phyloP scores from a whole-genome alignment of 176 grass and related monocot genomes.

The Alopecurus myosuroides region DNA sequence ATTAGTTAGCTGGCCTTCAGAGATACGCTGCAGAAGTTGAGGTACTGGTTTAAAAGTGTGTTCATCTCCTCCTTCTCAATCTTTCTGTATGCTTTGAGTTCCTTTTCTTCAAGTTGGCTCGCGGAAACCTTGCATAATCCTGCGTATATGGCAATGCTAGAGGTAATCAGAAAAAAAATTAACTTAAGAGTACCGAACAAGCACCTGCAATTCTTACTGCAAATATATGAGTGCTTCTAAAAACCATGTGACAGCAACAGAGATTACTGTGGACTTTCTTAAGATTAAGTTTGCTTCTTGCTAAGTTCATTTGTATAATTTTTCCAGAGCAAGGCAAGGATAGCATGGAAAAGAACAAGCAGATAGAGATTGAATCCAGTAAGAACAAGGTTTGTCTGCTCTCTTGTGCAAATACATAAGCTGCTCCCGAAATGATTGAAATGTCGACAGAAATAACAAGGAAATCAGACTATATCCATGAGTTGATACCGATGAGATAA shows the following conservation, averaged over 20 bases:
- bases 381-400: not conserved
- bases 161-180: no score
- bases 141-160: not conserved
- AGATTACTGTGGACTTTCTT: no score
- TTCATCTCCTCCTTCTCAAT: slow-evolving; percentile 50
- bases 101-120: slow-evolving; percentile 42
- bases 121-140: slow-evolving; percentile 38
- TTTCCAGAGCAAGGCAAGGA: no score
- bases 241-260: no score
- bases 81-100: slow-evolving; percentile 40
- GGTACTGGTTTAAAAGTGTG: slow-evolving; percentile 32
- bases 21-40: slow-evolving; percentile 17
- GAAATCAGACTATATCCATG: not conserved
- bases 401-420: not conserved
- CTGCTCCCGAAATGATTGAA: not conserved
- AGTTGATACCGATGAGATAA: no score
- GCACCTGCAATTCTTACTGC: no score
- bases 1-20: slow-evolving; percentile 27
- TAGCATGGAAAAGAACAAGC: not conserved
- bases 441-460: not conserved
- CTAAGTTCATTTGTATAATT: no score
- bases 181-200: no score
- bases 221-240: no score
- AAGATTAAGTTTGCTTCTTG: no score
- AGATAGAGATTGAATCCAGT: not conserved